Conservation (phyloP, 306 rosid species). For the Potentilla sterilis region DNA sequence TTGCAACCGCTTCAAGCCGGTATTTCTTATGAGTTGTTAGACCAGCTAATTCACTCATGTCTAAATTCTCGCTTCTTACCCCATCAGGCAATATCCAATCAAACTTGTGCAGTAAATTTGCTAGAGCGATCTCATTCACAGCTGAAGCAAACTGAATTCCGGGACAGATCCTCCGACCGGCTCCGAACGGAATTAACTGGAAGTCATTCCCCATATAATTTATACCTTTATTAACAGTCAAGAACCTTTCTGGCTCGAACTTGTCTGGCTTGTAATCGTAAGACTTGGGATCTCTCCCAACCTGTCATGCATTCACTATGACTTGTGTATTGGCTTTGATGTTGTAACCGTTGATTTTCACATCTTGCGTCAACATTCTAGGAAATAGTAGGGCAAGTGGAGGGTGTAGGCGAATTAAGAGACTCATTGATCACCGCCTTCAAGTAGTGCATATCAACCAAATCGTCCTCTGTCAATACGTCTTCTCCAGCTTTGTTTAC, state of each 20-base stretch:
- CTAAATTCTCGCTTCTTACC: slow-evolving; percentile 20
- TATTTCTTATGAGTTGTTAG: slow-evolving; percentile 17
- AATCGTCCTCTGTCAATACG: slow-evolving; percentile 34
- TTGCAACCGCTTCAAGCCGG: slow-evolving; percentile 28
- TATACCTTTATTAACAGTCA: not conserved
- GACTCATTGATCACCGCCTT: slow-evolving; percentile 40
- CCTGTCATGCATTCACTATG: slow-evolving; percentile 32
- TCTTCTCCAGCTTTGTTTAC: not conserved
- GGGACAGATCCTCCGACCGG: slow-evolving; percentile 28
- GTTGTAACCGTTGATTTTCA: slow-evolving; percentile 18
- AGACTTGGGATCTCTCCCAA: slow-evolving; percentile 33
- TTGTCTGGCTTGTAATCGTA: slow-evolving; percentile 31
- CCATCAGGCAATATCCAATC: slow-evolving; percentile 26
- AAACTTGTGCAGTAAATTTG: slow-evolving; percentile 32
- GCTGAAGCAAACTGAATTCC: slow-evolving; percentile 28
- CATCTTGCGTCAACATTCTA: slow-evolving; percentile 16
- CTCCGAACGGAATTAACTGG: slow-evolving; percentile 35
- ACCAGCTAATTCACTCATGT: slow-evolving; percentile 31
- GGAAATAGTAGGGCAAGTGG: slow-evolving; percentile 43
- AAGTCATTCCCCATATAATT: slow-evolving; percentile 33
- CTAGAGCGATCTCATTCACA: slow-evolving; percentile 25
- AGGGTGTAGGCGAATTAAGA: slow-evolving; percentile 36
- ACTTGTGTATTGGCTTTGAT: slow-evolving; percentile 15
- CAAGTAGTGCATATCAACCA: slow-evolving; percentile 37
- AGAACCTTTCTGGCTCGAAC: slow-evolving; percentile 36